These are phyloP conservation scores for Westerdykella sp. DNA, from an alignment of 2,329 filamentous ascomycete species.

Conservation along the genomic window DNA sequence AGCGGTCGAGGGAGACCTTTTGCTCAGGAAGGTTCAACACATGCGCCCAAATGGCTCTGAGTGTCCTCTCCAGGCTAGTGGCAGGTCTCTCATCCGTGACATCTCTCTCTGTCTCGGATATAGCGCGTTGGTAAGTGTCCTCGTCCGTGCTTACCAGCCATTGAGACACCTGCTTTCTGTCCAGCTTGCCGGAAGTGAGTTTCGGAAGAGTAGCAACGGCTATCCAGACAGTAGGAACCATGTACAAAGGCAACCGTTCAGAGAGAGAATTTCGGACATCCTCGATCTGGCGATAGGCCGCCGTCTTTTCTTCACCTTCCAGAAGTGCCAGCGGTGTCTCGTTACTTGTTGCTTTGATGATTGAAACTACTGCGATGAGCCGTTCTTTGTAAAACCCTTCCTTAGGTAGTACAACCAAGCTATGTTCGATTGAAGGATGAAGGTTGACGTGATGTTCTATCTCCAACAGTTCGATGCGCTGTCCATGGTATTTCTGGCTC, in stretches of 20 bases:
- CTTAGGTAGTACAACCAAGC: slow-evolving; percentile 9
- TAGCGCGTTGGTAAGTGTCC: slow-evolving; percentile 12
- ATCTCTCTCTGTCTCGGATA: slow-evolving; percentile 5
- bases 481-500: slow-evolving; percentile 27
- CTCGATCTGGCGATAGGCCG: slow-evolving; percentile 4
- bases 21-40: slow-evolving; percentile 24
- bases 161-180: slow-evolving; percentile 8
- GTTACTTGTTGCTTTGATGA: not conserved
- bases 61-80: slow-evolving; percentile 11
- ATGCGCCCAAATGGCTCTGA: slow-evolving; percentile 26
- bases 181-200: slow-evolving; percentile 13
- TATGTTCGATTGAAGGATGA: slow-evolving; percentile 11
- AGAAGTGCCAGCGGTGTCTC: slow-evolving; percentile 5
- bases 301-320: slow-evolving; percentile 3
- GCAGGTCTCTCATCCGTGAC: slow-evolving; percentile 1
- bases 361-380: slow-evolving; percentile 11
- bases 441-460: slow-evolving; percentile 22
- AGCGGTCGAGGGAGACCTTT: slow-evolving; percentile 22
- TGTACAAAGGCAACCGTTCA: slow-evolving; percentile 8
- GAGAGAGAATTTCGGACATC: slow-evolving; percentile 2
- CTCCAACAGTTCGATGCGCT: slow-evolving; percentile 22
- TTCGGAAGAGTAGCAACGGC: slow-evolving; percentile 12
- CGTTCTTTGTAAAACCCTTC: slow-evolving; percentile 8
- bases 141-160: slow-evolving; percentile 13
- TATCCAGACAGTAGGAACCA: slow-evolving; percentile 11